Conservation (phyloP, 441 rosid genomes). For the Populus tomentosa region DNA sequence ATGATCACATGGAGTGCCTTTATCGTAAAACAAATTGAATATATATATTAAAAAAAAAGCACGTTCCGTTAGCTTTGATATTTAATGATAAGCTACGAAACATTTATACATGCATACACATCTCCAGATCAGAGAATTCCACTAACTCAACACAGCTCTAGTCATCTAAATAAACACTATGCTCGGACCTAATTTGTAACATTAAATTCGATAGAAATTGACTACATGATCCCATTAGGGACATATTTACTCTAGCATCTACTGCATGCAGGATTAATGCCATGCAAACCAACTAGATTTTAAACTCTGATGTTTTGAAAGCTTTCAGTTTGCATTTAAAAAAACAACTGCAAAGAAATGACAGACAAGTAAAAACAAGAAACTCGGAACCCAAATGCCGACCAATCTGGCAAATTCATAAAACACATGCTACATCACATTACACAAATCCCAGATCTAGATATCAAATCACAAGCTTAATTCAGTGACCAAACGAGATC, state of each 20-base stretch:
- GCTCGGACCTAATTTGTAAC: neutral
- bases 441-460: constrained; percentile 11
- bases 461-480: neutral
- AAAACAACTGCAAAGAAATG: neutral
- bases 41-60: neutral
- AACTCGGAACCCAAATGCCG: neutral
- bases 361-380: neutral
- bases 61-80: neutral
- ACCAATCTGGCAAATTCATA: neutral
- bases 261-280: neutral
- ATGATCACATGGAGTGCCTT: neutral
- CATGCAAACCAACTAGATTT: neutral
- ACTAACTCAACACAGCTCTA: neutral
- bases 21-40: neutral
- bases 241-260: neutral
- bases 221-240: neutral
- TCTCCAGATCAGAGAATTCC: neutral
- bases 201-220: neutral
- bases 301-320: neutral
- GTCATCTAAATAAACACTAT: neutral
- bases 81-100: neutral
- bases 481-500: neutral
- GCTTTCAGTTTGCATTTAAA: neutral
- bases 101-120: neutral
- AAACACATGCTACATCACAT: neutral